Evolutionary conservation across 192 early-diverging fungal genomes (phyloP).

Genomic region (Podila verticillata): DNA sequence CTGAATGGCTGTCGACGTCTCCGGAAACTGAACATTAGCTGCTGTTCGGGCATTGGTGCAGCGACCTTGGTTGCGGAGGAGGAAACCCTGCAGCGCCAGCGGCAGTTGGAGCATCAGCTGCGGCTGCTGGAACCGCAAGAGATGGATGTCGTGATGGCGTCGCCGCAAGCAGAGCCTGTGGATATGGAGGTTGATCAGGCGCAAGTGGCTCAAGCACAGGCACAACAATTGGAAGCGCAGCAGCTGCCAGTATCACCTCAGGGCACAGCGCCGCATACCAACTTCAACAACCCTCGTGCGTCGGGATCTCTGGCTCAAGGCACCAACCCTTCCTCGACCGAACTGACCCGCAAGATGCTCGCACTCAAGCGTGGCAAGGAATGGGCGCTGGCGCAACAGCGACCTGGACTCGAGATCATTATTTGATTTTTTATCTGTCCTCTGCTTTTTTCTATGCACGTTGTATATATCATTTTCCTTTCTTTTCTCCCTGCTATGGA

Average conservation of each 20-base stretch:
- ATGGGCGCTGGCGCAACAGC: constrained; percentile 46
- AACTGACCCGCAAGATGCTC: constrained; percentile 30
- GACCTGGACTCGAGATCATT: constrained; percentile 35
- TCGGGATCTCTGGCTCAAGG: not conserved
- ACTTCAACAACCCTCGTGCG: not conserved
- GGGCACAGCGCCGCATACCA: not conserved
- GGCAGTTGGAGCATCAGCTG: not conserved
- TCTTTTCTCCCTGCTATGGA: not conserved
- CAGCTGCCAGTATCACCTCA: not conserved
- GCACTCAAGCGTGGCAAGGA: constrained; percentile 46
- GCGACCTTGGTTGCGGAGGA: constrained; percentile 1
- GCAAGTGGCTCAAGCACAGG: too few relatives aligned
- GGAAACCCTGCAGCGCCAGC: not conserved
- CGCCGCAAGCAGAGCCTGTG: not conserved
- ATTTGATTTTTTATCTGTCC: constrained; percentile 10
- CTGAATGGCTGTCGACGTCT: constrained; percentile 36
- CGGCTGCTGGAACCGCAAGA: not conserved
- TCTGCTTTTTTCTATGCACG: not conserved
- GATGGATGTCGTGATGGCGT: not conserved
- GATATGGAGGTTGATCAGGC: not conserved
- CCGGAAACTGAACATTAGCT: constrained; percentile 48
- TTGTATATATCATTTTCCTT: not conserved
- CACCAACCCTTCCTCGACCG: not conserved
- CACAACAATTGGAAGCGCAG: too few relatives aligned
- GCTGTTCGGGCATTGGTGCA: constrained; percentile 47